Evolutionary conservation across 176 grass and related monocot species (phyloP), one percentile per base, ranked within the genome.

Genomic region (Oryza coarctata): DNA sequence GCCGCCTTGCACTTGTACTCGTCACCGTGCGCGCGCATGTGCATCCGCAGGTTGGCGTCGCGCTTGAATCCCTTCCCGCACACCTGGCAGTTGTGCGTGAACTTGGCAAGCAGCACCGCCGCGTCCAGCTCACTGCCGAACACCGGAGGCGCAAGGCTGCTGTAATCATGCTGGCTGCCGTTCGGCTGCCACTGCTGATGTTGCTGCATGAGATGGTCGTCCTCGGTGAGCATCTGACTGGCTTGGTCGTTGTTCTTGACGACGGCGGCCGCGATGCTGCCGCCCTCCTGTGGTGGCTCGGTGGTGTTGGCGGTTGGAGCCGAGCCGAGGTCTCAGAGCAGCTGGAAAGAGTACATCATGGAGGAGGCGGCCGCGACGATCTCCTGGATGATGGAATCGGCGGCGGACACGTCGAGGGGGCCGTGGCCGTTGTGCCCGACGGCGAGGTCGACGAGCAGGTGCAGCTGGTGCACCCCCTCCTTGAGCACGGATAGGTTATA

Each of bases 51-150:
- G 87, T 99, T 99, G 44, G 96, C 96, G 18, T 98, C 96, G 67
- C 96, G 96, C 87, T 99, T 99, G 93, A 99, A 99, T 18, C 96
- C 96, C 74, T 99, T 99, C 27, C 93, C 88, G 84, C 96, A 99
- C 44, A 95, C 83, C 22, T 95, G 89, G 82, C 96, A 98, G 76
- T 91, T 90, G 89, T 98, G 96, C 52, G 95, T 95, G 82, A 88
- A 98, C 85, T 98, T 98, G 63, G 95, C 95, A 34, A 98, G 87
- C 33, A 98, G 75, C 71, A 90, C 90, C 25, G 79, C 73, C 44
- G 90, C 95, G 22, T 98, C 88, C 23, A 98, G 67, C 78, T 98
- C 92, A 6, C 15, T 3, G 33, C 31, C 3, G 49, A 13, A 20
- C 68, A 34, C 63, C 38, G 8, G 49, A 5, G 49, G 49, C 49